phyloP scores from a whole-genome alignment of 805 yeast genomes.

The Zygotorulaspora chibaensis region DNA sequence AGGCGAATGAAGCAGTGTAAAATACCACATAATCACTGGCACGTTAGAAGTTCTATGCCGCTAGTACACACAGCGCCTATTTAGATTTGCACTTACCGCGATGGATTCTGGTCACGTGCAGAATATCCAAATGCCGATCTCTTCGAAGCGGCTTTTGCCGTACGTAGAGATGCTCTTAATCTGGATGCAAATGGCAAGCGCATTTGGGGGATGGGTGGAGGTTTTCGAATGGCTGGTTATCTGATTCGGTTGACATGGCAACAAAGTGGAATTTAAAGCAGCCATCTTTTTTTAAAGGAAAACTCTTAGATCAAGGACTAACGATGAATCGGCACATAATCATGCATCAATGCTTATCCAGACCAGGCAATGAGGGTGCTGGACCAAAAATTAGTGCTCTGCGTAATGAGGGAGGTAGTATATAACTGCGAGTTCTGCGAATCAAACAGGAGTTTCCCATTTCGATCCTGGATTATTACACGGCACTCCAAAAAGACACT shows the following conservation, averaged over 20 bases:
- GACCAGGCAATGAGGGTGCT: background rate
- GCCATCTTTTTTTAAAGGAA: conserved; percentile 7
- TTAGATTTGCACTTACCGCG: too few species aligned
- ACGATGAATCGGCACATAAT: too few species aligned
- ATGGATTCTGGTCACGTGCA: too few species aligned
- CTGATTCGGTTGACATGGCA: background rate
- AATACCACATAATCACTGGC: too few species aligned
- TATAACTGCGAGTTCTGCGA: background rate
- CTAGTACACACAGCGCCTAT: too few species aligned
- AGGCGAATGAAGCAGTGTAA: too few species aligned
- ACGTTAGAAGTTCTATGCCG: too few species aligned
- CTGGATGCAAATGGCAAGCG: background rate
- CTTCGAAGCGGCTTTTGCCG: too few species aligned
- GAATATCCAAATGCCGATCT: too few species aligned
- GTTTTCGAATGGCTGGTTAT: background rate
- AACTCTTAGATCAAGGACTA: background rate
- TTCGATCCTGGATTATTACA: background rate
- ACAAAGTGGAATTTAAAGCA: background rate
- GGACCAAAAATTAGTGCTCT: background rate
- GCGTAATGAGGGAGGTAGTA: background rate
- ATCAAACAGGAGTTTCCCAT: too few species aligned
- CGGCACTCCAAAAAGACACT: background rate
- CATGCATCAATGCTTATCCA: background rate
- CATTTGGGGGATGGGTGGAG: background rate
- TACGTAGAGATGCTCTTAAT: too few species aligned